A percentile compares a stretch with the other conserved stretches of the same genome.
phyloP scores from a whole-genome alignment of 345 rosid species.

The Lenwebbia sp. region DNA sequence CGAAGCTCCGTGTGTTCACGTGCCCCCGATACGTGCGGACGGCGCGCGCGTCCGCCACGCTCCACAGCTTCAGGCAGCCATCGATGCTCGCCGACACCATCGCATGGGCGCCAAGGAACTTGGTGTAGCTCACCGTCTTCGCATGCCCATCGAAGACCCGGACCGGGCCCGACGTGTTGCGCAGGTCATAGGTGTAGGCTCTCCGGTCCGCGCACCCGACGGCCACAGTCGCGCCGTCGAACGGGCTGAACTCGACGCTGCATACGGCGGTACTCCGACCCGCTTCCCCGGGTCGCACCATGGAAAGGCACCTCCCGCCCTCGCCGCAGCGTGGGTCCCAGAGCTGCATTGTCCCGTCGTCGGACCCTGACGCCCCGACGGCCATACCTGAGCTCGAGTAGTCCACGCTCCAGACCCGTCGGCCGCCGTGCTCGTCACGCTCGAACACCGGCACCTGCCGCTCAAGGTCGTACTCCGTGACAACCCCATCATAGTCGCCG shows the following conservation, averaged over 20 bases:
- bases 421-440: conserved; percentile 91
- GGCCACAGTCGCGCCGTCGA: conserved; percentile 36
- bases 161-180: conserved; percentile 37
- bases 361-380: conserved; percentile 83
- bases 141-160: conserved; percentile 42
- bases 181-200: conserved; percentile 58
- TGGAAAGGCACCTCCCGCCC: conserved; percentile 29
- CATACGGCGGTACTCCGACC: conserved; percentile 40
- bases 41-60: conserved; percentile 4
- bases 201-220: conserved; percentile 67
- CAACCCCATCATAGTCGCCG: conserved; percentile 91
- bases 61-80: conserved; percentile 73
- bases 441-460: conserved; percentile 47
- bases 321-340: conserved; percentile 65
- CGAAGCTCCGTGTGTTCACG: conserved; percentile 57
- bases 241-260: conserved; percentile 74
- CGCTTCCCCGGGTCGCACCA: conserved; percentile 35
- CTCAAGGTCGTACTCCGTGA: conserved; percentile 77
- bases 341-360: conserved; percentile 78
- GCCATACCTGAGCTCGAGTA: conserved; percentile 37
- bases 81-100: conserved; percentile 56
- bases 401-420: conserved; percentile 86
- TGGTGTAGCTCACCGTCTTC: conserved; percentile 64
- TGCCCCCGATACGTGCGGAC: conserved; percentile 63
- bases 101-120: conserved; percentile 26